phyloP scores from a whole-genome alignment of 306 rosid genomes.

The Cicer bijugum region DNA sequence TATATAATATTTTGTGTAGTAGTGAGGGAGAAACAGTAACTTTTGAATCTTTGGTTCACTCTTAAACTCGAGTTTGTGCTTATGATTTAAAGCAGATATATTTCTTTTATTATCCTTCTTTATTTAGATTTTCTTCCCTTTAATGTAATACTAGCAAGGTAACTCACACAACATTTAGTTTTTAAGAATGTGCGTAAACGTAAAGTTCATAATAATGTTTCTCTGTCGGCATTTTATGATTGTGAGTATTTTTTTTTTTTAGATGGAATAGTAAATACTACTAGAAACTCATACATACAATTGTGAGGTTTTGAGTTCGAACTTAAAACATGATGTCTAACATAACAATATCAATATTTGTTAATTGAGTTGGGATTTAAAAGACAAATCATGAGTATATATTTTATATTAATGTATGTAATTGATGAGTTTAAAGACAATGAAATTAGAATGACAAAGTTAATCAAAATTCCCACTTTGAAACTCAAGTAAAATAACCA shows the following conservation, averaged over 20 bases:
- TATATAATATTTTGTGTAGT: constrained; percentile 44
- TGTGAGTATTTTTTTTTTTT: no score
- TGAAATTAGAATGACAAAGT: background rate
- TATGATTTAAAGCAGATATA: background rate
- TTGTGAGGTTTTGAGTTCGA: no score
- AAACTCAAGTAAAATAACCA: no score
- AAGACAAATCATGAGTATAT: no score
- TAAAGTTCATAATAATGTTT: background rate
- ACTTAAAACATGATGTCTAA: no score
- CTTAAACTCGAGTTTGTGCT: constrained; percentile 17
- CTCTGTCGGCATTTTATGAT: no score
- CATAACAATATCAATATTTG: no score
- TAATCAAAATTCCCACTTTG: no score
- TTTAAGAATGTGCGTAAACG: background rate
- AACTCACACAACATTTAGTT: background rate
- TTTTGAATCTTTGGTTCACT: constrained; percentile 43
- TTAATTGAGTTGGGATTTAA: no score
- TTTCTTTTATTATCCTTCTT: constrained; percentile 5
- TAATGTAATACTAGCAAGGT: background rate
- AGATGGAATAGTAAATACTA: no score
- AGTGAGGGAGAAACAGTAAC: constrained; percentile 47
- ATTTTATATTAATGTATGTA: no score
- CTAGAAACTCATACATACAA: no score
- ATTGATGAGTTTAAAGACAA: background rate
- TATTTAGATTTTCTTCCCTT: background rate